Percentiles rank a stretch among this genome's conserved stretches.
Conservation (phyloP, 371 early-diverging fungal species). For the Batkoa obscura region DNA sequence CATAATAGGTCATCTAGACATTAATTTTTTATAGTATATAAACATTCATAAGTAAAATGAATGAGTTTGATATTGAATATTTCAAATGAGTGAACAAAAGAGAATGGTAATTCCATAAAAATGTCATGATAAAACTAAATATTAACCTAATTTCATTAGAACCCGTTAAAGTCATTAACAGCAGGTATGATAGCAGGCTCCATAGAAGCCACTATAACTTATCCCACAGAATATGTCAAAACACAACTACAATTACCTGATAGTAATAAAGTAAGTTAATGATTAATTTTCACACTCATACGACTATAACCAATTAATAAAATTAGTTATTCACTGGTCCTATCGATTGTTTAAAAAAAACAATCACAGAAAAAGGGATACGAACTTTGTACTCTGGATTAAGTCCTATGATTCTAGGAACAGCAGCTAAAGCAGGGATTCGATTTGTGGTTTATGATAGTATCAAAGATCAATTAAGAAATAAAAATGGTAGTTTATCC, state of each 20-base stretch:
- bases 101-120: too few species aligned
- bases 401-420: conserved; percentile 73
- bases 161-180: conserved; percentile 36
- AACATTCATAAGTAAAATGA: too few species aligned
- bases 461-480: conserved; percentile 44
- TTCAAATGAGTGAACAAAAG: too few species aligned
- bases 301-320: background rate
- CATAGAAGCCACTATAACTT: conserved; percentile 69
- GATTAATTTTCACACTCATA: background rate
- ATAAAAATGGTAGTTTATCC: too few species aligned
- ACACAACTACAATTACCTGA: conserved; percentile 81
- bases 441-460: conserved; percentile 79
- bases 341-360: conserved; percentile 55
- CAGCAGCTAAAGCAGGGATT: conserved; percentile 75
- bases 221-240: conserved; percentile 85
- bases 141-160: too few species aligned
- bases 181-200: conserved; percentile 78
- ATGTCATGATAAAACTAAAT: too few species aligned
- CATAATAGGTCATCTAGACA: too few species aligned
- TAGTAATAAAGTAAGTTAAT: conserved; percentile 14
- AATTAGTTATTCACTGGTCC: conserved; percentile 35
- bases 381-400: conserved; percentile 60
- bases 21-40: too few species aligned
- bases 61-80: too few species aligned
- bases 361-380: conserved; percentile 50